Conservation (phyloP, 2,329 filamentous ascomycete species). For the Arthrinium puccinioides region DNA sequence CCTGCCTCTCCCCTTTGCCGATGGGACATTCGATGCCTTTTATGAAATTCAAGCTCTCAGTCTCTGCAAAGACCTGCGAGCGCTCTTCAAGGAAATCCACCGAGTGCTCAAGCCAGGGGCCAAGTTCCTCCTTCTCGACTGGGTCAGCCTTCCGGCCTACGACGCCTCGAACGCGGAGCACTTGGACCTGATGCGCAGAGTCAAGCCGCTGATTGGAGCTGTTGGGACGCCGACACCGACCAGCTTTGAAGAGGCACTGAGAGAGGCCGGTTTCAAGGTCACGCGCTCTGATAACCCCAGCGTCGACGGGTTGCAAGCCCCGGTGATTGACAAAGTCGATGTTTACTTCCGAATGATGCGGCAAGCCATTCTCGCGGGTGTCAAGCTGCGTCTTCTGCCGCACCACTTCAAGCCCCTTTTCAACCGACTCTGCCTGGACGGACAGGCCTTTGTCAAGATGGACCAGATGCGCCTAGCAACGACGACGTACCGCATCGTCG, state of each 20-base stretch:
- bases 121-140: constrained; percentile 42
- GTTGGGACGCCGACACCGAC: constrained; percentile 45
- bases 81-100: constrained; percentile 40
- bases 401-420: constrained; percentile 45
- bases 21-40: constrained; percentile 42
- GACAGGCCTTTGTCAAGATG: constrained; percentile 48
- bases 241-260: constrained; percentile 36
- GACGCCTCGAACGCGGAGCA: constrained; percentile 38
- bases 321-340: constrained; percentile 46
- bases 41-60: constrained; percentile 52
- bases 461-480: constrained; percentile 43
- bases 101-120: constrained; percentile 43
- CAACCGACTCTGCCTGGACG: constrained; percentile 44
- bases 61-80: constrained; percentile 39
- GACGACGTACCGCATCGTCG: constrained; percentile 46
- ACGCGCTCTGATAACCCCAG: constrained; percentile 43
- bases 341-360: constrained; percentile 45
- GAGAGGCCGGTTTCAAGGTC: constrained; percentile 39
- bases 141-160: constrained; percentile 44
- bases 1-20: constrained; percentile 41
- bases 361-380: constrained; percentile 38
- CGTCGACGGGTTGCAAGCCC: constrained; percentile 41
- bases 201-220: constrained; percentile 47
- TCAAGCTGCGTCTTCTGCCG: constrained; percentile 38
- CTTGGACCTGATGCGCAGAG: constrained; percentile 42